Evolutionary conservation across 2,329 filamentous ascomycete genomes (phyloP), one percentile per base, ranked within the genome.

Genomic region (Cryoendolithus antarcticus): DNA sequence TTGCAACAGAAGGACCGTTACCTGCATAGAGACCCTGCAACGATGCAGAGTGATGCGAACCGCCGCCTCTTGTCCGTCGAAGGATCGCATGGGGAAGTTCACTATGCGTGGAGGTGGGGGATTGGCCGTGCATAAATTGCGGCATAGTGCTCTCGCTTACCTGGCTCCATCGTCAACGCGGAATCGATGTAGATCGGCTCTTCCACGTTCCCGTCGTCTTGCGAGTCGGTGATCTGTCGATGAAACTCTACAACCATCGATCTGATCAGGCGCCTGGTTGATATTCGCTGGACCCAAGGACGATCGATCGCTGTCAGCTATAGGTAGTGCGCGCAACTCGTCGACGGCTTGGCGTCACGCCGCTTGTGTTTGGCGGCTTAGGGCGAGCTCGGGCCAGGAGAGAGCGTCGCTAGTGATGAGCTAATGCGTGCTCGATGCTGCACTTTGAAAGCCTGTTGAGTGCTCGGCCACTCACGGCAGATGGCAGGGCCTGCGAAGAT

Each of bases 161-260:
- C 53, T 55, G 49, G 51, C 39, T 57, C 53, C 53, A 56, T 56
- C 34, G 44, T 49, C 34, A 52, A 41, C 28, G 38, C 39, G 33
- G 48, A 44, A 40, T 44, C 39, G 47, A 51, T 52, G 43, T 45
- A 48, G 47, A 37, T 39, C 13, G 28, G 42, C 30, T 32, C 34
- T 41, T 24, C 29, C 15, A 37, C 36, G 12, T 36, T 29, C 19
- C 38, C 31, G 27, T 41, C 32, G 34, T 38, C 36, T 24, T 35
- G 19, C 12, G 28, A 24, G 21, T 33, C 32, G 24, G 37, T n/a
- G 34, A 35, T 30, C 33, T 37, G 32, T 32, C 32, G 31, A 30
- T 32, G 35, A 24, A 38, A 35, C 10, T 32, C 31, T 34, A 32
- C 21, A 8, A 35, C 33, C 36, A 42, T 41, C 19, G 39, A 41